Percentiles rank a stretch among this genome's conserved stretches.
Conservation (phyloP, 1,284 basidiomycete genomes). For the Rugosomyces carneus region DNA sequence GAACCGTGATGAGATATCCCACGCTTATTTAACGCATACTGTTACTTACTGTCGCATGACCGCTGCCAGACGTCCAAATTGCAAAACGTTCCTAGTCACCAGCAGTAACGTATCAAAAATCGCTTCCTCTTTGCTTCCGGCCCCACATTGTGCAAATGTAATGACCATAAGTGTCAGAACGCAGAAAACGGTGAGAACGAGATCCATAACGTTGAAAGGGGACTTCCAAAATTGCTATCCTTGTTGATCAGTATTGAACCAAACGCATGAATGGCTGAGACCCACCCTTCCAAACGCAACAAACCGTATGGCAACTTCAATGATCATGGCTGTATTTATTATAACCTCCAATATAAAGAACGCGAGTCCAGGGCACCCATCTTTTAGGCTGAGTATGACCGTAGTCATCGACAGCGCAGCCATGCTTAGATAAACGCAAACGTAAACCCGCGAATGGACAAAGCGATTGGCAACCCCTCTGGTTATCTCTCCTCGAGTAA, state of each 20-base stretch:
- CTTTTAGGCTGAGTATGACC: constrained; percentile 78
- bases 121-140: constrained; percentile 82
- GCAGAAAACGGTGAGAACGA: constrained; percentile 82
- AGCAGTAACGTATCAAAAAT: constrained; percentile 86
- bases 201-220: constrained; percentile 83
- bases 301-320: constrained; percentile 85
- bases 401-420: constrained; percentile 86
- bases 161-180: constrained; percentile 82
- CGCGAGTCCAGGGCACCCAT: constrained; percentile 70
- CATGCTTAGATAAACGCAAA: constrained; percentile 86
- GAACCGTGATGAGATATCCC: constrained; percentile 1
- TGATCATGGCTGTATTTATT: constrained; percentile 88
- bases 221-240: constrained; percentile 93
- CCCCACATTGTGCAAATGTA: constrained; percentile 73
- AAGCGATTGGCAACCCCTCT: constrained; percentile 81
- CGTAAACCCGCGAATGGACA: constrained; percentile 76
- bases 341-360: constrained; percentile 92
- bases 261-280: constrained; percentile 1
- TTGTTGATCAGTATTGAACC: not conserved
- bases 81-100: constrained; percentile 85
- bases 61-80: constrained; percentile 83
- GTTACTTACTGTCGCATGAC: constrained; percentile 77
- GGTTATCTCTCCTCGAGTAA: constrained; percentile 73
- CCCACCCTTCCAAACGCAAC: constrained; percentile 85
- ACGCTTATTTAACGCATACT: not conserved